Conservation (phyloP, 306 rosid genomes). For the Crotalaria pallida region DNA sequence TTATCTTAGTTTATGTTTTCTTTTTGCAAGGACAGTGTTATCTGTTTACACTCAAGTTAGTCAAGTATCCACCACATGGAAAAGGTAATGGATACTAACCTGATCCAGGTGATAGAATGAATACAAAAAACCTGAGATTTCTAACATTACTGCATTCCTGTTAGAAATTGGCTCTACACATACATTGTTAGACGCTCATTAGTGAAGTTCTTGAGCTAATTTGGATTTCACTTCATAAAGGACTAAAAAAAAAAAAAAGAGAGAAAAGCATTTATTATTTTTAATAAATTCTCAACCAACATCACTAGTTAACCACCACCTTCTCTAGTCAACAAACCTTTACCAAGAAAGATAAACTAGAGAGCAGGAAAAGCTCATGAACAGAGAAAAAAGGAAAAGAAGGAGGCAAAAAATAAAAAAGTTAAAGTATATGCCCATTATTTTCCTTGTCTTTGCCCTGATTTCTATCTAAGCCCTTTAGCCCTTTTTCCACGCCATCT, state of each 20-base stretch:
- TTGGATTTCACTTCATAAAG: conserved; percentile 20
- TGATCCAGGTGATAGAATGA: background rate
- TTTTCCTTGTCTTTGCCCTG: conserved; percentile 31
- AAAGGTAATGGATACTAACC: background rate
- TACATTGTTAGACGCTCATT: conserved; percentile 3
- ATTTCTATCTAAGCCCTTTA: conserved; percentile 39
- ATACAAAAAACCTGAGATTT: conserved; percentile 14
- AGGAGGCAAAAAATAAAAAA: conserved; percentile 6
- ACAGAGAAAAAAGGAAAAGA: conserved; percentile 20
- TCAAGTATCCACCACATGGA: background rate
- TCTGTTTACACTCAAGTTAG: background rate
- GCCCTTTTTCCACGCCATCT: conserved; percentile 36
- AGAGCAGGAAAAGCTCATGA: conserved; percentile 27
- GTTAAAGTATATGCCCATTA: conserved; percentile 31
- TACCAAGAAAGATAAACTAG: conserved; percentile 38
- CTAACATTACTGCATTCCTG: background rate
- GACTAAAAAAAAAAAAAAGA: background rate
- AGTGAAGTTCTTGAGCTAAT: conserved; percentile 9
- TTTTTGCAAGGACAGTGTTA: background rate
- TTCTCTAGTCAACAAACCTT: conserved; percentile 57
- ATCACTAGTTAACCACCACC: conserved; percentile 22
- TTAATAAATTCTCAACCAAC: conserved; percentile 60
- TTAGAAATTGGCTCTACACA: conserved; percentile 27
- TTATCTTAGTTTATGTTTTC: too few relatives aligned
- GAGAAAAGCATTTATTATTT: conserved; percentile 45